Evolutionary conservation across 306 rosid species (phyloP).

Genomic region (Chamaecrista fasciculata): DNA sequence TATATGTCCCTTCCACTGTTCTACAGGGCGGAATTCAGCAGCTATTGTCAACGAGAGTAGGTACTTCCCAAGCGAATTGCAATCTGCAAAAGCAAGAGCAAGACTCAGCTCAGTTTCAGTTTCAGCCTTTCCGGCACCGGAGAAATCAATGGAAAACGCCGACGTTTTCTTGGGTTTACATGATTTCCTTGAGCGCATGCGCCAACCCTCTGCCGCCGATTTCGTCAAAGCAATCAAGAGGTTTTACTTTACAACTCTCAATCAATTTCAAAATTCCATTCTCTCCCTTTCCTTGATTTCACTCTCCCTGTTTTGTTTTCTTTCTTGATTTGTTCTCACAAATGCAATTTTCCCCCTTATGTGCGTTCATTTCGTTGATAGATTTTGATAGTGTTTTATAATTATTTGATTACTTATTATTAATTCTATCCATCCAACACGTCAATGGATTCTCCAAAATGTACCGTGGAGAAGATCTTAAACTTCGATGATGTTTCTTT

Average conservation of each 20-base stretch:
- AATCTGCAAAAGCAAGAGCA: too few relatives aligned
- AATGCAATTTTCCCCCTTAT: background rate
- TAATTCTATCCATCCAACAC: background rate
- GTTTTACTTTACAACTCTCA: conserved; percentile 24
- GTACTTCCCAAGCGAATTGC: background rate
- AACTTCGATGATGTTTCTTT: background rate
- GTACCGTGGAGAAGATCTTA: background rate
- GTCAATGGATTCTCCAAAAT: background rate
- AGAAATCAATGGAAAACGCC: conserved; percentile 82
- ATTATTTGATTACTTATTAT: background rate
- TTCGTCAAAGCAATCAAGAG: conserved; percentile 96
- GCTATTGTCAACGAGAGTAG: background rate
- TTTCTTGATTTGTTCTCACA: background rate
- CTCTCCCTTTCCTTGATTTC: background rate
- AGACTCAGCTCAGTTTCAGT: background rate
- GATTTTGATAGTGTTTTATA: background rate
- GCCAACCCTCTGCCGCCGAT: conserved; percentile 91
- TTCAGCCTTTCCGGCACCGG: conserved; percentile 7
- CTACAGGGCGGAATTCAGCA: background rate
- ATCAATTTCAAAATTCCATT: background rate
- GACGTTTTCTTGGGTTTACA: conserved; percentile 89
- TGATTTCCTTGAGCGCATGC: conserved; percentile 96
- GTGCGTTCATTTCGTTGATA: background rate
- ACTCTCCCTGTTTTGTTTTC: background rate
- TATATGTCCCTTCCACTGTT: too few relatives aligned